Base-by-base conservation (phyloP, 306 rosid species). In the Benincasa hispida region DNA sequence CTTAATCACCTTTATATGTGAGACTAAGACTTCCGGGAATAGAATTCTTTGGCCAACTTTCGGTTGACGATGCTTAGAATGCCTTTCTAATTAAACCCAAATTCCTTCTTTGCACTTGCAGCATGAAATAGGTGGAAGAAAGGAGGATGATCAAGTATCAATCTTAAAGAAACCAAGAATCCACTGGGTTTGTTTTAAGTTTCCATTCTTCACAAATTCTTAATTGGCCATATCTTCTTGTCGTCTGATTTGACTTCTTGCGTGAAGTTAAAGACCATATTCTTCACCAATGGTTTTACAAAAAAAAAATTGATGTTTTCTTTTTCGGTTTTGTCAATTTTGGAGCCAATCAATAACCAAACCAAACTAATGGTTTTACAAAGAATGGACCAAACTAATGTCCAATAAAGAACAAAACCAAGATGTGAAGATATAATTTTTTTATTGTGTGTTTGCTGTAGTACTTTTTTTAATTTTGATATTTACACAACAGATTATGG, bases 41-140 rank as follows among this genome's bases (percentile, higher is more conserved):
- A 8, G 9, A 59, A 72, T 72, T 50, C 39, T 48, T 45, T 8
- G 32, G 41, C 51, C 41, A 27, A 22, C 45, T 25, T 25, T 68
- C n/a, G n/a, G n/a, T 6, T 27, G 70, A 28, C 10, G 42, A 42
- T 60, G 72, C 30, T 56, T 25, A 25, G 50, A 6, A 9, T n/a
- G 42, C 73, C 8, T 47, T 62, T 77, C 1, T 77, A 37, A 42
- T n/a, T 25, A 19, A 60, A 59, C 22, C 45, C 59, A 6, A 48
- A 47, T 47, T 19, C 34, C 55, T 47, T 47, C 51, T 62, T 13
- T 77, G 79, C 73, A 17, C 48, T 19, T 76, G 80, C 80, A 19
- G 37, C 63, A 19, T 48, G 30, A 57, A 32, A 21, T 41, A n/a
- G 51, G 35, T 54, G 6, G 42, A 78, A 25, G 58, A 35, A 41